Evolutionary conservation across 768 basidiomycete species (phyloP), one percentile per base, ranked within the genome.

Genomic region (Russula sp.): DNA sequence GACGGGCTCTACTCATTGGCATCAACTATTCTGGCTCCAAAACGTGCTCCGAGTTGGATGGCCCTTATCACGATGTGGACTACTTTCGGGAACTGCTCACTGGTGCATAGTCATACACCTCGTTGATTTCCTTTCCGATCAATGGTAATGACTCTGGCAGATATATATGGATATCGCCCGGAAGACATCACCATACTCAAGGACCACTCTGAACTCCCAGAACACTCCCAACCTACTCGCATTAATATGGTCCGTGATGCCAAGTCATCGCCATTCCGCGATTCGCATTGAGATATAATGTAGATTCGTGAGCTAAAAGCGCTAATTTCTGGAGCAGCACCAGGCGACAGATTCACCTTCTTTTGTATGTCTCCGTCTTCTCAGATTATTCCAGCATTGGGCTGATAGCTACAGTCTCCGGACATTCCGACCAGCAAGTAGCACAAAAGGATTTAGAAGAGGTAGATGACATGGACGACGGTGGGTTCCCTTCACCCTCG

Each of bases 321-420:
- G 1, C 56, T 69, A 29, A 64, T 70, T 46, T 18, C 43, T 29
- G 66, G 61, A 42, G 71, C 65, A 5, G 47, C 49, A 51, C 42
- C 61, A 3, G 70, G 67, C 38, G 71, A 72, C 35, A 61, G 20
- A n/a, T 61, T 70, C 20, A 65, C 59, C 20, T 71, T 72, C 48
- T 59, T 71, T 20, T 73, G 71, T 72, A 43, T 25, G 69, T 56
- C 13, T 13, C 29, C 34, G 1, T 20, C n/a, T n/a, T 45, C 42
- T 36, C 25, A 11, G n/a, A 25, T 10, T 18, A 25, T 43, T 5
- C 42, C 16, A 25, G 9, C 13, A 10, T 20, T 29, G 43, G 8
- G 54, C 7, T 9, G 14, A 16, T 13, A 14, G 14, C 7, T 18
- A 20, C 32, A 71, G 70, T 60, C 25, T 66, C 68, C 5, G 70